Evolutionary conservation across 228 moss, liverwort and hornwort genomes (phyloP), one percentile per base, ranked within the genome.

Genomic region (Sphagnum magellanicum): DNA sequence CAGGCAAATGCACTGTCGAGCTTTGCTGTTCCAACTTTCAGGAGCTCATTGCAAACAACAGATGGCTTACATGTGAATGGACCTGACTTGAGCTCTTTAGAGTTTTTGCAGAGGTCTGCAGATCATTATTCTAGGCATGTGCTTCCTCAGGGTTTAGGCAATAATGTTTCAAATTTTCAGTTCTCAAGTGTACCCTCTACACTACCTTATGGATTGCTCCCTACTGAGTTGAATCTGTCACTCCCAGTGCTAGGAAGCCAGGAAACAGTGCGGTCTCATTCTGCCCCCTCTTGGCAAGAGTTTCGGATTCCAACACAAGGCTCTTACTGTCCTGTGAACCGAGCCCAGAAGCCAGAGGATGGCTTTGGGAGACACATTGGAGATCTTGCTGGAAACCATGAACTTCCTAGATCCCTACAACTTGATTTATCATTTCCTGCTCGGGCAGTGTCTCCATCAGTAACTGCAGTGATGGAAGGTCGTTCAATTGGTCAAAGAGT

Each of bases 61-160:
- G 85, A 85, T 64, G 67, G 72, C 47, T 64, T 65, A 47, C 73
- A 32, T 32, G 32, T 32, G 32, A 32, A 32, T 32, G 32, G 79
- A 64, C 81, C 85, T 11, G 78, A 79, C 66, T 68, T 78, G 64
- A 75, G 59, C 68, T 85, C 85, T 13, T 60, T 76, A 63, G 85
- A 81, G 62, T 77, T 85, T 81, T 74, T 85, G 77, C 85, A 85
- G 60, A 73, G 78, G 67, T 63, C 58, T 79, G 73, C 78, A 73
- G 70, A 70, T 4, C 63, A 51, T 15, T 63, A 12, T 17, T 11
- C 70, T 5, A 70, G 59, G 70, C 70, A 70, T n/a, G 70, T 51
- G 50, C 50, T 59, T 7, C 61, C 70, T 32, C 73, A 69, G n/a
- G 69, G 64, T 49, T 49, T 59, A 5, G 73, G 66, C 51, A 67